Evolutionary conservation across 257 asterid genomes (phyloP), one percentile per base, ranked within the genome.

Genomic region (Sherardia arvensis): DNA sequence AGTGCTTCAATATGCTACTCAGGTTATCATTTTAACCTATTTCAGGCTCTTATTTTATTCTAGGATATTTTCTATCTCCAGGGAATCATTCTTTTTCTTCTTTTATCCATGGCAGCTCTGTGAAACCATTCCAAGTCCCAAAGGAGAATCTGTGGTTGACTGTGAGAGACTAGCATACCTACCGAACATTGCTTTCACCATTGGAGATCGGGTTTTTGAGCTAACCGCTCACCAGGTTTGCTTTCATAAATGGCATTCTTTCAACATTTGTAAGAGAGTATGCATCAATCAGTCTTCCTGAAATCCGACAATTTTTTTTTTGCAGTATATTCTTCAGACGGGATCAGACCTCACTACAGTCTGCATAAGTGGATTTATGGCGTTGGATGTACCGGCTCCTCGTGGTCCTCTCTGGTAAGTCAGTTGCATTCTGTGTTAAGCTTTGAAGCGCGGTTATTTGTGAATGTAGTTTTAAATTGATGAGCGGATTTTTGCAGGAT

Each of bases 391-490:
- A 29, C 83, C 94, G 2, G 78, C 95, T 40, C 97, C 99, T 60
- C 83, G 85, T 8, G 99, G 99, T 49, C 99, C 99, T 59, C 84
- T 92, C 12, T 92, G 99, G 99, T 92, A 79, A 12, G 84, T 67
- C 49, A 1, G 9, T 5, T 49, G 53, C 53, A 15, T 21, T 43
- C 51, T 17, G 4, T 43, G 51, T 14, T 43, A 43, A 43, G 51
- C 21, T 43, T 43, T 14, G 4, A 9, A 8, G 8, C 34, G 15
- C 34, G 34, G 7, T 8, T 20, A 17, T 17, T 47, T 6, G 20
- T 7, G 29, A n/a, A 5, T 22, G 8, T 54, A 20, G 43, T 32
- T 1, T 12, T 28, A 2, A 27, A 7, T 59, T 71, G 48, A 23
- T 25, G 14, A 2, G 10, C 33, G 62, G 2, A 14, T 4, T 43